These are phyloP conservation scores for Rhynchospora breviuscula DNA, from an alignment of 176 grass and related monocot genomes.

Conservation along the genomic window DNA sequence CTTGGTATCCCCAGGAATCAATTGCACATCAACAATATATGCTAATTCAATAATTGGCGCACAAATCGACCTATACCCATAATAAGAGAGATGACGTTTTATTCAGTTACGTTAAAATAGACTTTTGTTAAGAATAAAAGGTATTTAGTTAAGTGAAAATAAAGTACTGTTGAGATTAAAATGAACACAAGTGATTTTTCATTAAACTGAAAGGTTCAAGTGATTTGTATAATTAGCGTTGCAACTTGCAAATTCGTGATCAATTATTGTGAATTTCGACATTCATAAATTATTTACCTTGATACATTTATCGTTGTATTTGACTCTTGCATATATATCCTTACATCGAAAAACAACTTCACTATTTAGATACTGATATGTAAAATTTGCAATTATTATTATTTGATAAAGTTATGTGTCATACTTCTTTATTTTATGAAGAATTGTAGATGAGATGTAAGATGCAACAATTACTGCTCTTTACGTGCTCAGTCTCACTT, in stretches of 20 bases:
- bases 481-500: background rate
- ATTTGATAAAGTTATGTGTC: background rate
- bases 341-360: background rate
- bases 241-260: background rate
- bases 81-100: background rate
- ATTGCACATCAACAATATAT: background rate
- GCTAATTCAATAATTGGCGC: background rate
- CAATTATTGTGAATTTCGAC: background rate
- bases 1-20: background rate
- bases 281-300: background rate
- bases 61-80: background rate
- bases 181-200: background rate
- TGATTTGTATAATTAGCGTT: background rate
- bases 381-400: background rate
- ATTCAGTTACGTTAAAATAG: background rate
- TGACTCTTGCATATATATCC: background rate
- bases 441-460: background rate
- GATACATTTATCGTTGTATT: background rate
- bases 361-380: background rate
- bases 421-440: background rate
- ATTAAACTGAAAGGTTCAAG: background rate
- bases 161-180: background rate
- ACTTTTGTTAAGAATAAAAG: background rate
- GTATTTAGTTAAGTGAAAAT: no score
- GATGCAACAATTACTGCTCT: background rate